Evolutionary conservation across 805 yeast species (phyloP).

Genomic region (Myxozyma vanderwaltii): DNA sequence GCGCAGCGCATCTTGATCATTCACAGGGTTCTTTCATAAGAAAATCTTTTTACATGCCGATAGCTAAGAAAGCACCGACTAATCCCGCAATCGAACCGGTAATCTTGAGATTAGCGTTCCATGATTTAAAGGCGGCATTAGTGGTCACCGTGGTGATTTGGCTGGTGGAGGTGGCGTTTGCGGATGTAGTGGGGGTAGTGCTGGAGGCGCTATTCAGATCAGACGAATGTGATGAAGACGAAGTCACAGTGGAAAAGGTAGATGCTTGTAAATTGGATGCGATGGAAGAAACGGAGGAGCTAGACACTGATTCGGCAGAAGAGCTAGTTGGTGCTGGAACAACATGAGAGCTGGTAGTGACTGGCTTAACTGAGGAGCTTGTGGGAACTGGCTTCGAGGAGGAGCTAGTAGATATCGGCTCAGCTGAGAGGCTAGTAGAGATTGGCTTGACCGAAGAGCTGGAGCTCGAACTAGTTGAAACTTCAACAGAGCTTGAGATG

Average conservation of each 20-base stretch:
- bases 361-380: neutral
- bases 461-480: conserved; percentile 9
- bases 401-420: conserved; percentile 1
- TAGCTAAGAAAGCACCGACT: neutral
- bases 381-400: neutral
- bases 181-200: neutral
- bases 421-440: no score
- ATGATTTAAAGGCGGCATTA: conserved; percentile 3
- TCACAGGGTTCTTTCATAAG: no score
- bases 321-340: no score
- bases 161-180: neutral
- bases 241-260: neutral
- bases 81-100: conserved; percentile 2
- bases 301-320: no score
- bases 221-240: neutral
- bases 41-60: neutral
- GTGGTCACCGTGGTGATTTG: neutral
- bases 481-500: conserved; percentile 9
- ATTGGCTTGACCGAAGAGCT: neutral
- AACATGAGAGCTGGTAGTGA: no score
- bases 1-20: no score
- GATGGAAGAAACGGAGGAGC: neutral
- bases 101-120: neutral
- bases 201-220: neutral
- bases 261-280: neutral